Conservation (phyloP, 306 rosid genomes). For the Vigna nakashimae region DNA sequence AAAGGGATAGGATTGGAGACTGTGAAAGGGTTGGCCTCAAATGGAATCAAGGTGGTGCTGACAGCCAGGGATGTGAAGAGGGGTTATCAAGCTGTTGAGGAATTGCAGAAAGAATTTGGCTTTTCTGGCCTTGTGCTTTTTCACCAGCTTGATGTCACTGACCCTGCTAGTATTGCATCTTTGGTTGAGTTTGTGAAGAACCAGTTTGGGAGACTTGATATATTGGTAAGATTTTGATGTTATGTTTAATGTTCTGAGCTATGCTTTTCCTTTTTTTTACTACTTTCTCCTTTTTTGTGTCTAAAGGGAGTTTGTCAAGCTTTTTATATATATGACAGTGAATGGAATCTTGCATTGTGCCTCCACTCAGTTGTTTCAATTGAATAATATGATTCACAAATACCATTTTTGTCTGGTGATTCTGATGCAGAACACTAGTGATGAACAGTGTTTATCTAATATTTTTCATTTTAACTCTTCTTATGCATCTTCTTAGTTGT, state of each 20-base stretch:
- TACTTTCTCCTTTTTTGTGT: constrained; percentile 26
- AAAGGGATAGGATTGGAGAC: constrained; percentile 56
- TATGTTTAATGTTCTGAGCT: neutral
- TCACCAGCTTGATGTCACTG: constrained; percentile 59
- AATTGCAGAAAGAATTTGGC: constrained; percentile 38
- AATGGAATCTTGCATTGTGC: constrained; percentile 21
- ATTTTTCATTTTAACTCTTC: neutral
- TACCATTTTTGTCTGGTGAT: constrained; percentile 13
- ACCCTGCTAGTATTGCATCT: constrained; percentile 46
- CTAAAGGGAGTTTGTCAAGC: neutral
- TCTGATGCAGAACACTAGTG: constrained; percentile 22
- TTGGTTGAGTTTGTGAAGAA: constrained; percentile 46
- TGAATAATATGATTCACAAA: constrained; percentile 34
- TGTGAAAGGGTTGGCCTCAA: constrained; percentile 51
- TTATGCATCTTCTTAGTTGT: neutral
- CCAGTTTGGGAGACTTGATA: constrained; percentile 57
- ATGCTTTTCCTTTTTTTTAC: neutral
- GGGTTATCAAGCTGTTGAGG: constrained; percentile 49
- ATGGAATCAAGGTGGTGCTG: constrained; percentile 52
- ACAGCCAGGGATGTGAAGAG: constrained; percentile 55
- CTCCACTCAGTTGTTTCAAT: constrained; percentile 9
- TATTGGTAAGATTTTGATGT: constrained; percentile 41
- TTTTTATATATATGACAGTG: constrained; percentile 11
- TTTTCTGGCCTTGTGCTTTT: constrained; percentile 43
- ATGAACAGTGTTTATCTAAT: neutral